A percentile compares a stretch with the other conserved stretches of the same genome.
Evolutionary conservation across 2,329 filamentous ascomycete species (phyloP).

Genomic region (Aspergillus aculeatus): DNA sequence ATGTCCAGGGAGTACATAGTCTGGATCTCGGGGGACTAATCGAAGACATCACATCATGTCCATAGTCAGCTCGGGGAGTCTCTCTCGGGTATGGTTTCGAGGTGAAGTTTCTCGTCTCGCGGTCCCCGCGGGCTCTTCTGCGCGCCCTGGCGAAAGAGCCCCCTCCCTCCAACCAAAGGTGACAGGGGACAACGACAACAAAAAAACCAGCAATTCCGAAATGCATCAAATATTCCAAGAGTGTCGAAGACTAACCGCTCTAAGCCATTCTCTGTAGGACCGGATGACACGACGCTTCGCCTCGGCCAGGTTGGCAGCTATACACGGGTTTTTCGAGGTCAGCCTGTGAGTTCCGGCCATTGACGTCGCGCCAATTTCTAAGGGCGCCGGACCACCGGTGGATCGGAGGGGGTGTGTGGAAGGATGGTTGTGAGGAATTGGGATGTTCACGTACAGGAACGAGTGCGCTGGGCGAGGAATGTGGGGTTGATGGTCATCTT

Average conservation of each 20-base stretch:
- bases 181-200: neutral
- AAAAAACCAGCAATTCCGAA: neutral
- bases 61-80: neutral
- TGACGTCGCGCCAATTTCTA: slow-evolving; percentile 23
- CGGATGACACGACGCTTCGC: slow-evolving; percentile 82
- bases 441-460: slow-evolving; percentile 63
- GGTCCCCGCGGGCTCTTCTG: too few species aligned
- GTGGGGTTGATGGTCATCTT: slow-evolving; percentile 88
- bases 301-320: slow-evolving; percentile 86
- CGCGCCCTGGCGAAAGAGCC: neutral
- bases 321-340: slow-evolving; percentile 24
- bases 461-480: slow-evolving; percentile 79
- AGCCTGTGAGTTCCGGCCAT: slow-evolving; percentile 23
- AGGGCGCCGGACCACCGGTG: slow-evolving; percentile 17
- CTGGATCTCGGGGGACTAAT: slow-evolving; percentile 91
- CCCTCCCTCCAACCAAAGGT: neutral
- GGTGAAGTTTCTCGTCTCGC: too few species aligned
- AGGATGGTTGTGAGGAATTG: neutral
- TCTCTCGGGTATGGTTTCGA: neutral
- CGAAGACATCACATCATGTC: neutral
- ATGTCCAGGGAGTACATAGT: slow-evolving; percentile 93
- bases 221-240: neutral
- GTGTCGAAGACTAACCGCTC: slow-evolving; percentile 69
- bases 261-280: slow-evolving; percentile 93
- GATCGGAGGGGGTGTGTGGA: slow-evolving; percentile 3